Conservation (phyloP, 441 rosid genomes). For the Croton setiger region DNA sequence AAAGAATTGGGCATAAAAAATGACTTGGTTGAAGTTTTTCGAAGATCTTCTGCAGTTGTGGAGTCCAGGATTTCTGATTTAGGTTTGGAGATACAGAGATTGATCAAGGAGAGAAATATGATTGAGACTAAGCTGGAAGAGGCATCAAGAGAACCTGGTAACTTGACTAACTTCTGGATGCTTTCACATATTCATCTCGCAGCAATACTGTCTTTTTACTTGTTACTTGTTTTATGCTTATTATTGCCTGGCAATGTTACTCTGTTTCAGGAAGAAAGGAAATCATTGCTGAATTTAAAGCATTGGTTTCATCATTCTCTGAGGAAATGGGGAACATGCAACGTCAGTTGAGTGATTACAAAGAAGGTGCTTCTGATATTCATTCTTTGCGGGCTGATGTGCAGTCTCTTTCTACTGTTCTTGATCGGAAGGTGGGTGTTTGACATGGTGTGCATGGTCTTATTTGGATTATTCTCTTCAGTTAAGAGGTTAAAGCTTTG, state of each 20-base stretch:
- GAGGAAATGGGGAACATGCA: constrained; percentile 88
- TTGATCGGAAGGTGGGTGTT: constrained; percentile 70
- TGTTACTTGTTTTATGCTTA: constrained; percentile 9
- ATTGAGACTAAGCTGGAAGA: constrained; percentile 67
- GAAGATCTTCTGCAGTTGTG: constrained; percentile 61
- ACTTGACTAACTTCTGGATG: constrained; percentile 22
- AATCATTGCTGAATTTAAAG: constrained; percentile 79
- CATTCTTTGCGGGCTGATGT: constrained; percentile 82
- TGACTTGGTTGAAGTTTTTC: constrained; percentile 73
- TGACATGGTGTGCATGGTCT: not conserved
- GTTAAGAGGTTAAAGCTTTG: constrained; percentile 20
- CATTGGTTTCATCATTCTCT: constrained; percentile 82
- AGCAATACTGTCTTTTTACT: constrained; percentile 16
- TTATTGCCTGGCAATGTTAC: constrained; percentile 30
- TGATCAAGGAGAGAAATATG: constrained; percentile 51
- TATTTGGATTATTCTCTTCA: constrained; percentile 6
- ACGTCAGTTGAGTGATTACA: constrained; percentile 63
- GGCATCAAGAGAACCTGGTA: constrained; percentile 75
- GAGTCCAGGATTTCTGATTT: constrained; percentile 69
- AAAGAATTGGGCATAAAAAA: constrained; percentile 68
- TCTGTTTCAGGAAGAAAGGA: constrained; percentile 80
- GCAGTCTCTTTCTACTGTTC: constrained; percentile 66
- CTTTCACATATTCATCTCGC: constrained; percentile 14
- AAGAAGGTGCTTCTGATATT: constrained; percentile 74
- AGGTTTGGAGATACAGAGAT: constrained; percentile 62